Evolutionary conservation across 2,329 filamentous ascomycete species (phyloP).

Genomic region (Gaeumannomyces sp.): DNA sequence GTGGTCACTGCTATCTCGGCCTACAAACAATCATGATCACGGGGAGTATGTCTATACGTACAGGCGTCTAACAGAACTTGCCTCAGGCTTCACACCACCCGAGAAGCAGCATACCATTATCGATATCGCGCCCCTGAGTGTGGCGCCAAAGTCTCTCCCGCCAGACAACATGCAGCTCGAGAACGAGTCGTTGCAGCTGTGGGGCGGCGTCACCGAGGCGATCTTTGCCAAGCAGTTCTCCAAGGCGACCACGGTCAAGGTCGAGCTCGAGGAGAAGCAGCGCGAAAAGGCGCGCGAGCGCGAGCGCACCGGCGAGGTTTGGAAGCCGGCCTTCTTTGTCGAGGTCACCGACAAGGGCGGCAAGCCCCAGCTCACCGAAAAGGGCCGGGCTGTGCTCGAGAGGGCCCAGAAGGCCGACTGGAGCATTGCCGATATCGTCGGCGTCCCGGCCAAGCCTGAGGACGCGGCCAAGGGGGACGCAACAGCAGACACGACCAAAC

Average conservation of each 20-base stretch:
- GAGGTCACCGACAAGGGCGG: conserved; percentile 49
- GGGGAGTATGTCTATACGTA: neutral
- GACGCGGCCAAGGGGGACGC: neutral
- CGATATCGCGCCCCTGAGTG: conserved; percentile 77
- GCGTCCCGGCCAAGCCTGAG: conserved; percentile 9
- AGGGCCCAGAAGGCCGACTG: conserved; percentile 48
- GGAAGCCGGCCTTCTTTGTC: conserved; percentile 84
- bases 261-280: conserved; percentile 87
- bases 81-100: conserved; percentile 37
- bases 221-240: conserved; percentile 78
- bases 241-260: conserved; percentile 79
- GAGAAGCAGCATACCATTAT: conserved; percentile 71
- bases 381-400: conserved; percentile 44
- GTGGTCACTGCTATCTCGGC: conserved; percentile 24
- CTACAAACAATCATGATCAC: neutral
- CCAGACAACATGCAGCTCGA: conserved; percentile 71
- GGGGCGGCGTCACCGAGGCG: conserved; percentile 80
- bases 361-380: conserved; percentile 49
- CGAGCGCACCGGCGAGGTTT: conserved; percentile 61
- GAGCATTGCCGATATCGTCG: conserved; percentile 26
- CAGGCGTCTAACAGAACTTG: conserved; percentile 11
- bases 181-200: conserved; percentile 85
- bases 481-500: neutral
- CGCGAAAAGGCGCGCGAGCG: conserved; percentile 77
- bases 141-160: conserved; percentile 73